phyloP scores from a whole-genome alignment of 1,284 basidiomycete species.

The Moesziomyces aphidis region DNA sequence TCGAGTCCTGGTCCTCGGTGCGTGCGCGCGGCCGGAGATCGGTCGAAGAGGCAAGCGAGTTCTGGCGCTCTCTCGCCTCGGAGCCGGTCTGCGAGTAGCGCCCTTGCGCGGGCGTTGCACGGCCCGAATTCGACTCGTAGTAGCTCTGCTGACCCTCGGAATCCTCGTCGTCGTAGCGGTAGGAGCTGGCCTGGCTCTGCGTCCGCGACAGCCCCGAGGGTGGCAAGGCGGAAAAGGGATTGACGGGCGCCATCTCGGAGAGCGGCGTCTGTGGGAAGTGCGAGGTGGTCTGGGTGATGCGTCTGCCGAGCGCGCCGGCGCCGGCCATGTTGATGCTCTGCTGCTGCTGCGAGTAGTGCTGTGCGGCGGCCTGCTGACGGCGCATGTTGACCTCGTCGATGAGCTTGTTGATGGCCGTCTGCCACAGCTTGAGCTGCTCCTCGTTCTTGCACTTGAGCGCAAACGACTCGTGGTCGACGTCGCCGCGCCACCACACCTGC shows the following conservation, averaged over 20 bases:
- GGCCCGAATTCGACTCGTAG: conserved; percentile 37
- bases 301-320: conserved; percentile 44
- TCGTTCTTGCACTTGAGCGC: conserved; percentile 91
- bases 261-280: conserved; percentile 62
- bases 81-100: conserved; percentile 52
- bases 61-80: conserved; percentile 50
- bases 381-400: conserved; percentile 73
- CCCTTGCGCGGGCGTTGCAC: conserved; percentile 50
- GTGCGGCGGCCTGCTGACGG: conserved; percentile 46
- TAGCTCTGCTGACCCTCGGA: conserved; percentile 28
- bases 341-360: conserved; percentile 41
- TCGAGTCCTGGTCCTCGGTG: conserved; percentile 60
- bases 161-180: conserved; percentile 41
- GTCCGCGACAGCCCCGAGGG: conserved; percentile 37
- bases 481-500: conserved; percentile 92
- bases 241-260: conserved; percentile 49
- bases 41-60: conserved; percentile 25
- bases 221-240: conserved; percentile 39
- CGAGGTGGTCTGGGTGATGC: conserved; percentile 47
- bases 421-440: conserved; percentile 93
- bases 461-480: conserved; percentile 89
- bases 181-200: conserved; percentile 48
- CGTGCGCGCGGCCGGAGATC: conserved; percentile 50
- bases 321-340: conserved; percentile 58
- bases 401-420: conserved; percentile 85